These are phyloP conservation scores for Alternaria triticina DNA, from an alignment of 2,329 filamentous ascomycete genomes.

Conservation along the genomic window DNA sequence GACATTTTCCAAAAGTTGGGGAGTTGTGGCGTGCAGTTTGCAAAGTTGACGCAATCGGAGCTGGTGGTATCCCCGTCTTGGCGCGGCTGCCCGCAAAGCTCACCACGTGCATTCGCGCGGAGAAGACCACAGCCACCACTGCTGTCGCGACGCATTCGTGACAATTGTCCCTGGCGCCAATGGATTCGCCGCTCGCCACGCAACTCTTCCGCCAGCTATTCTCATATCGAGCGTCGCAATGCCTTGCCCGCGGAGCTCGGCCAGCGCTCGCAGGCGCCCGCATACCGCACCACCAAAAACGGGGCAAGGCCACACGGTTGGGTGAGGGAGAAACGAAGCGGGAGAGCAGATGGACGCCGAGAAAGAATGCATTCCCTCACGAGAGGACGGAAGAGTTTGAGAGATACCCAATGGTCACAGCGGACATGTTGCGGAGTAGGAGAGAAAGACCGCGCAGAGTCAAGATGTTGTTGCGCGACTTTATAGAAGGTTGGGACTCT, in stretches of 20 bases:
- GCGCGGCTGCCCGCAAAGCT: conserved; percentile 31
- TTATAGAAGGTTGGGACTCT: conserved; percentile 78
- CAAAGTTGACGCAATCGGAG: conserved; percentile 20
- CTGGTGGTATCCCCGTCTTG: conserved; percentile 34
- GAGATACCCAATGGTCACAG: conserved; percentile 82
- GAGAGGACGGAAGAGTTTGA: conserved; percentile 83
- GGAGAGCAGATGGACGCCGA: conserved; percentile 85
- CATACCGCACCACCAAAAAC: conserved; percentile 34
- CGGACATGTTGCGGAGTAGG: conserved; percentile 74
- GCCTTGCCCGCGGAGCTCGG: conserved; percentile 55
- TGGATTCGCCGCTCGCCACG: conserved; percentile 82
- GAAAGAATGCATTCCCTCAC: conserved; percentile 73
- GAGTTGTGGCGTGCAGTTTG: not conserved
- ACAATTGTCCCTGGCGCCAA: conserved; percentile 49
- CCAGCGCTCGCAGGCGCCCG: conserved; percentile 48
- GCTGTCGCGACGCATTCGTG: conserved; percentile 17
- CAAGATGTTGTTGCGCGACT: conserved; percentile 97
- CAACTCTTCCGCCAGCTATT: conserved; percentile 88
- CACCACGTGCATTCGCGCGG: conserved; percentile 31
- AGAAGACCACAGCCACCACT: conserved; percentile 21
- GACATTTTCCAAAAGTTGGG: conserved; percentile 33
- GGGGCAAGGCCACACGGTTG: conserved; percentile 38
- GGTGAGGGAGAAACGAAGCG: conserved; percentile 51
- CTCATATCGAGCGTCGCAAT: conserved; percentile 67
- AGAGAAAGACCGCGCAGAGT: conserved; percentile 81